Evolutionary conservation across 345 rosid genomes (phyloP).

Genomic region (Moricandia arvensis): DNA sequence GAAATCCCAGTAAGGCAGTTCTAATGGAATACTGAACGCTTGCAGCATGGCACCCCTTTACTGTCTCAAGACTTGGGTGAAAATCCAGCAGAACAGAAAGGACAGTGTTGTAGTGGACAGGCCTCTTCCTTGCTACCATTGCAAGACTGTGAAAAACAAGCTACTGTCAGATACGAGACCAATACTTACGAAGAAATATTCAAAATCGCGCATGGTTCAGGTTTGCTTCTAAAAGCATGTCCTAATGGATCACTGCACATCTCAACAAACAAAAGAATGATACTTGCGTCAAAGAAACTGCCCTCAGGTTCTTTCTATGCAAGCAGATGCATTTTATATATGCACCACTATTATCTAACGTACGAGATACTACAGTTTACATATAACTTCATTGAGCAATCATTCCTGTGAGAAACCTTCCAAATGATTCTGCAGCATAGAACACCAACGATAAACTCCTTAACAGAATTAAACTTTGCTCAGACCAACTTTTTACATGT

Average conservation of each 20-base stretch:
- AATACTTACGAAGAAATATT: slow-evolving; percentile 11
- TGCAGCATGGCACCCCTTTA: slow-evolving; percentile 60
- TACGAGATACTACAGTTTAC: not conserved
- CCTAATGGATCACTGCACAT: slow-evolving; percentile 6
- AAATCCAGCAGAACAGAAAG: slow-evolving; percentile 77
- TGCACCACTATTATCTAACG: not conserved
- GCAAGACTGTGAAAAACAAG: slow-evolving; percentile 72
- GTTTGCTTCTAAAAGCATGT: slow-evolving; percentile 11
- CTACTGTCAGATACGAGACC: slow-evolving; percentile 34
- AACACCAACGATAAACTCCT: slow-evolving; percentile 17
- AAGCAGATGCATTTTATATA: not conserved
- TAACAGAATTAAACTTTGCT: slow-evolving; percentile 16
- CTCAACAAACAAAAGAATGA: slow-evolving; percentile 20
- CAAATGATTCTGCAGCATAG: slow-evolving; percentile 12
- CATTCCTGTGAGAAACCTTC: slow-evolving; percentile 10
- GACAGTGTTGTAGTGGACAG: slow-evolving; percentile 59
- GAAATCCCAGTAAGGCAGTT: slow-evolving; percentile 92
- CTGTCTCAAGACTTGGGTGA: slow-evolving; percentile 55
- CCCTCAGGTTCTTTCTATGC: slow-evolving; percentile 2
- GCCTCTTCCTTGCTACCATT: slow-evolving; percentile 84
- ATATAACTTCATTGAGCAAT: slow-evolving; percentile 4
- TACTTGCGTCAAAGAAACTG: slow-evolving; percentile 15
- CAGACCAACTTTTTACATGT: slow-evolving; percentile 4
- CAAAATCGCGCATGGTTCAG: slow-evolving; percentile 26
- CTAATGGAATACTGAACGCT: slow-evolving; percentile 84